Evolutionary conservation across 495 filamentous ascomycete genomes (phyloP), one percentile per base, ranked within the genome.

Genomic region (Lophium mytilinum): DNA sequence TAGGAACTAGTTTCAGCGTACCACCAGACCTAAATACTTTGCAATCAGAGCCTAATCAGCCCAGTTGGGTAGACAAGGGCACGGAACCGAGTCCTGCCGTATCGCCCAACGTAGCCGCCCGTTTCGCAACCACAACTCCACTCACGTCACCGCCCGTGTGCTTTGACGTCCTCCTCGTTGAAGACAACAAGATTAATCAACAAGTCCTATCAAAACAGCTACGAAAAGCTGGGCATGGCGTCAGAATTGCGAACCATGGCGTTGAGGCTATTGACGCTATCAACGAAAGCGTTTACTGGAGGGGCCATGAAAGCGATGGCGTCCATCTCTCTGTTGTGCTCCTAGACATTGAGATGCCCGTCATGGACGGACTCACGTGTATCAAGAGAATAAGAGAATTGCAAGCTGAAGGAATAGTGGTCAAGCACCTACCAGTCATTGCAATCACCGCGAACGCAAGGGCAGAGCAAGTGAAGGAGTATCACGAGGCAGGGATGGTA

Each of bases 291-390:
- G n/a, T 4, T 18, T 62, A 52, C 46, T 41, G 53, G 42, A 39
- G 10, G 14, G 17, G 17, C 15, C 17, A 43, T 7, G 51, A 18
- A 17, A 18, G 11, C 1, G 17, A 43, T 15, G 56, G 56, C 1
- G 37, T n/a, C 14, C 33, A 17, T 15, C 50, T 41, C 50, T 63
- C 49, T 30, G 52, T 70, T 40, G 57, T 71, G 8, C 59, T 71
- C 0, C 68, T 71, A 66, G 67, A 69, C 50, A 52, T 64, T 15
- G 63, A 71, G 35, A 71, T 71, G 69, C 69, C 69, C 3, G 60
- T 66, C 12, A 64, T 70, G 60, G 62, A 71, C 51, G 69, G 69
- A 45, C 56, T 66, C 17, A 56, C 63, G 0, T 65, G 60, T 34
- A 61, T 68, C 1, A 24, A 40, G 7, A 35, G 56, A 48, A 68